Base-by-base conservation (phyloP, 2,329 filamentous ascomycete species). In the Colletotrichum coccodes region DNA sequence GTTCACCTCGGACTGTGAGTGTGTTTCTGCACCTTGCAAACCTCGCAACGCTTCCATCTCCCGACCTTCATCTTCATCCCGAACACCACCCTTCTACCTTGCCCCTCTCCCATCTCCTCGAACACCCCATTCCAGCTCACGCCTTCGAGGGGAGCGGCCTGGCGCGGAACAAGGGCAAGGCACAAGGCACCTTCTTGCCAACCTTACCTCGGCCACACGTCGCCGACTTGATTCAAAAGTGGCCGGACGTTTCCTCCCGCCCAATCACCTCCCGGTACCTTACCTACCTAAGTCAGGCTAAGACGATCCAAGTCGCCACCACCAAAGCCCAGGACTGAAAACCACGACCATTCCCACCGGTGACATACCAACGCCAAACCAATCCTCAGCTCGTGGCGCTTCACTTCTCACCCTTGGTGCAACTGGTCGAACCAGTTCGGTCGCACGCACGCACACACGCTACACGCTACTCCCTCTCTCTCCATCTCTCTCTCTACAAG, bases 241-340 rank as follows among this genome's bases (percentile, higher is more conserved):
- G n/a, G 56, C 28, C 56, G 30, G 56, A 47, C 40, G 42, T 23
- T 54, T 36, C n/a, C 40, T 28, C 54, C 53, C 26, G 12, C 47
- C 53, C 52, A 65, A 53, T 54, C 52, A 50, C 52, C 32, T 16
- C 21, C 12, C 23, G 46, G 60, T 68, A 65, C 65, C 65, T 68
- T 64, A 14, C 64, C 64, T 64, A 53, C 40, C 53, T 50, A 36
- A 53, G 50, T 16, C 32, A 60, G 65, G 53, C 53, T 49, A 53
- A 54, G 65, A 65, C 65, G 65, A 65, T 68, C 65, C 53, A 65
- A 59, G 60, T 68, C 65, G 65, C 65, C 65, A 68, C 65, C 65
- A 62, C 57, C 63, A 62, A 60, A 40, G 52, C 52, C 52, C 56
- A n/a, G 36, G 16, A 40, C 53, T 61, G 53, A 68, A 68, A 65